A percentile compares a stretch with the other conserved stretches of the same genome.
Conservation (phyloP, 495 filamentous ascomycete species). For the Cercophora samala region DNA sequence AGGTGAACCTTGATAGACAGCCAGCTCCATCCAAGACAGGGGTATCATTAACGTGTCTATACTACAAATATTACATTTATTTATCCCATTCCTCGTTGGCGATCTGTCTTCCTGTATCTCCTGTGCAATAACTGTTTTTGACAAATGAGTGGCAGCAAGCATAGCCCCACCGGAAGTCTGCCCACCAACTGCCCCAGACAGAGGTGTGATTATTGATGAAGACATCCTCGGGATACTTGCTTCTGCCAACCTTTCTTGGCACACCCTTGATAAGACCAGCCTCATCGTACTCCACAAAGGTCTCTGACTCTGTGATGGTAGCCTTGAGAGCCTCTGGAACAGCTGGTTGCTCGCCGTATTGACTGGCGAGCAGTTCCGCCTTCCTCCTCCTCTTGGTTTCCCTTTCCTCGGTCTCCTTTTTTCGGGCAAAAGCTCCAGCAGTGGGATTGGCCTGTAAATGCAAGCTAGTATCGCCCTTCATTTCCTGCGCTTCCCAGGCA, state of each 20-base stretch:
- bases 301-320: slow-evolving; percentile 74
- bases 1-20: slow-evolving; percentile 1
- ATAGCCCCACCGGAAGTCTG: slow-evolving; percentile 94
- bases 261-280: slow-evolving; percentile 82
- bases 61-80: slow-evolving; percentile 7
- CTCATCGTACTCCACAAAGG: slow-evolving; percentile 95
- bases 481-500: slow-evolving; percentile 94
- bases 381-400: slow-evolving; percentile 64
- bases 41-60: slow-evolving; percentile 30
- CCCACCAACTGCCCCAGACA: slow-evolving; percentile 98
- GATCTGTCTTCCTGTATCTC: slow-evolving; percentile 73
- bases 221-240: slow-evolving; percentile 88
- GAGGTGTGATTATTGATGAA: slow-evolving; percentile 85
- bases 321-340: slow-evolving; percentile 60
- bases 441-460: slow-evolving; percentile 97
- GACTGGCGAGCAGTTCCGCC: slow-evolving; percentile 70
- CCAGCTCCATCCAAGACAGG: slow-evolving; percentile 5
- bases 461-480: slow-evolving; percentile 63
- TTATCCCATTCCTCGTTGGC: slow-evolving; percentile 31
- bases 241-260: slow-evolving; percentile 69
- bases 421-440: slow-evolving; percentile 77
- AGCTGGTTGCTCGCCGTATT: slow-evolving; percentile 76
- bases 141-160: slow-evolving; percentile 88
- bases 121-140: slow-evolving; percentile 97
- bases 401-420: slow-evolving; percentile 69